phyloP scores from a whole-genome alignment of 2,329 filamentous ascomycete genomes.

The Lasiodiplodia sp. region DNA sequence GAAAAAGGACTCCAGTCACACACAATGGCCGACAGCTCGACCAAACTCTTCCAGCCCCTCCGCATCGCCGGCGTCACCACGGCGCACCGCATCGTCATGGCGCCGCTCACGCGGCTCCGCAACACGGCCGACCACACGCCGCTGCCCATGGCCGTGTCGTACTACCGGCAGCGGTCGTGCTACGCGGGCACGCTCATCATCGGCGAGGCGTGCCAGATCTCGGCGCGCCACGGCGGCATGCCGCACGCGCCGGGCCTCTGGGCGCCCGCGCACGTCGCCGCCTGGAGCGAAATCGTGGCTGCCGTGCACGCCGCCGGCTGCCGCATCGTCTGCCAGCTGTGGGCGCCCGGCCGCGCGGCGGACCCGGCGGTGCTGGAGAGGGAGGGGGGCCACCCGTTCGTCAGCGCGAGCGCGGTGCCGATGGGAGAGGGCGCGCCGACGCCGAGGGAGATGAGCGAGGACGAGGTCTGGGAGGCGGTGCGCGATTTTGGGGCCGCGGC shows the following conservation, averaged over 20 bases:
- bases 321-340: slow-evolving; percentile 69
- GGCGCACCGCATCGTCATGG: slow-evolving; percentile 39
- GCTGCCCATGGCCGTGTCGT: slow-evolving; percentile 51
- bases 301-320: slow-evolving; percentile 69
- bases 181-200: slow-evolving; percentile 65
- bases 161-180: slow-evolving; percentile 63
- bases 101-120: slow-evolving; percentile 48
- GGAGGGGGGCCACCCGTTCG: slow-evolving; percentile 36
- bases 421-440: slow-evolving; percentile 42
- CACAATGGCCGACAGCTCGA: not conserved
- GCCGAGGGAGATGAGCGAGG: slow-evolving; percentile 47
- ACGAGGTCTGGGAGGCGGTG: slow-evolving; percentile 49
- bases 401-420: slow-evolving; percentile 42
- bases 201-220: slow-evolving; percentile 64
- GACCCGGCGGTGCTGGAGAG: slow-evolving; percentile 44
- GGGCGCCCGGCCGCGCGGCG: slow-evolving; percentile 65
- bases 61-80: slow-evolving; percentile 34
- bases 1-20: not conserved
- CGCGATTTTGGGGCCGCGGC: slow-evolving; percentile 51
- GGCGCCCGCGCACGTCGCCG: slow-evolving; percentile 58
- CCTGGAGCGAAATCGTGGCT: slow-evolving; percentile 67
- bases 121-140: slow-evolving; percentile 58
- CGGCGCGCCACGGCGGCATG: slow-evolving; percentile 55
- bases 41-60: slow-evolving; percentile 38
- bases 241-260: slow-evolving; percentile 64